These are phyloP conservation scores for Tricholoma sp. DNA, from an alignment of 768 basidiomycete species.

Conservation along the genomic window DNA sequence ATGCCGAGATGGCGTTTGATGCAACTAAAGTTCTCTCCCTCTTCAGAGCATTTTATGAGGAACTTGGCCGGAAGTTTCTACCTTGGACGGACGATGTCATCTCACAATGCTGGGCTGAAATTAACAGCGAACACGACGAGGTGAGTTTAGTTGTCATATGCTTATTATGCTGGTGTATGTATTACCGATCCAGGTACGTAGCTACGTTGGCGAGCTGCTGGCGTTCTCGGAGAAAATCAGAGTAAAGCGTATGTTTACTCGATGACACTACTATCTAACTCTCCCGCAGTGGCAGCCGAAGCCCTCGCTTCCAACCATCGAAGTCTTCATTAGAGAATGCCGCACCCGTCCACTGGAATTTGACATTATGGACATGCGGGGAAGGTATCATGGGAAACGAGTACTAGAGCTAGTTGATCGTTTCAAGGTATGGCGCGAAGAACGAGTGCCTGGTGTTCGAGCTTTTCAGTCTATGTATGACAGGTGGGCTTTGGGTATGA, in stretches of 20 bases:
- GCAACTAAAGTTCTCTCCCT: slow-evolving; percentile 65
- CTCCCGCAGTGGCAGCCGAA: slow-evolving; percentile 53
- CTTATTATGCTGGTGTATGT: neutral
- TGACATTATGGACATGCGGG: slow-evolving; percentile 75
- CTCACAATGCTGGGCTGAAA: slow-evolving; percentile 63
- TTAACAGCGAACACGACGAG: slow-evolving; percentile 77
- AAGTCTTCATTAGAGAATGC: slow-evolving; percentile 67
- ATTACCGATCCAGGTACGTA: slow-evolving; percentile 48
- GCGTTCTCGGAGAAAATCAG: slow-evolving; percentile 69
- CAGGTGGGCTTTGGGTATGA: slow-evolving; percentile 36
- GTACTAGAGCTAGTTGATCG: slow-evolving; percentile 55
- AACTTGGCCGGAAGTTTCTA: slow-evolving; percentile 74
- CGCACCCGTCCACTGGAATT: slow-evolving; percentile 45
- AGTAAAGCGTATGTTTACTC: slow-evolving; percentile 29
- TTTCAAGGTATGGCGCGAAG: slow-evolving; percentile 66
- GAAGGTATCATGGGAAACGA: slow-evolving; percentile 53
- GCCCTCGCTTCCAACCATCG: slow-evolving; percentile 55
- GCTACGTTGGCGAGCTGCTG: slow-evolving; percentile 71
- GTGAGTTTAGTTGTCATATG: slow-evolving; percentile 29
- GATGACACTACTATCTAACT: slow-evolving; percentile 4
- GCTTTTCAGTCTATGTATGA: slow-evolving; percentile 88
- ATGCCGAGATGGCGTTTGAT: slow-evolving; percentile 80
- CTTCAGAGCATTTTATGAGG: slow-evolving; percentile 67
- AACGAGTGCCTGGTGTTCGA: slow-evolving; percentile 67
- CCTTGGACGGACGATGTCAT: slow-evolving; percentile 72